Base-by-base conservation (phyloP, 2,329 filamentous ascomycete species). In the Aaosphaeria pasadenensis region DNA sequence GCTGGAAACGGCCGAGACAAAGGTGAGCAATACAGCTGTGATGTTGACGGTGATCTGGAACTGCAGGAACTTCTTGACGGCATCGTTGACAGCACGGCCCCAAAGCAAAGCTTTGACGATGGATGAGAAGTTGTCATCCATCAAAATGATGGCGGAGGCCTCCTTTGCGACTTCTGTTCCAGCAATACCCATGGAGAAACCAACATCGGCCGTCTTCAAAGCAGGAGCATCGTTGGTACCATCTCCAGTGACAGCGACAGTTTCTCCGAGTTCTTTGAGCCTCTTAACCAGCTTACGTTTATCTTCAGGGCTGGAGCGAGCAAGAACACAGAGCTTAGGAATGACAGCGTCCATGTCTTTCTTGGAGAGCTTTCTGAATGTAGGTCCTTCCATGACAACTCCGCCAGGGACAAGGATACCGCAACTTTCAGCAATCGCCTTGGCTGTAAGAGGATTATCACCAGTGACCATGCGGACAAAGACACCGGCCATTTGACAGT, bases 111-210 rank as follows among this genome's bases (percentile, higher is more conserved):
- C 88, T 71, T 89, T 90, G 55, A 92, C 86, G 52, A 91, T 92
- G n/a, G 87, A 91, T 30, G 84, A 80, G 70, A 92, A 92, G 72
- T 91, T 91, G 71, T 92, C 88, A 64, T 91, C 88, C 88, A 91
- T 91, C 11, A 92, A 77, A 58, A 92, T 90, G 52, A 92, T 92
- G 35, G 87, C 86, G 6, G 88, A 91, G 1, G 88, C 88, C 70
- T 92, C 88, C 71, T 91, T 91, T 41, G 88, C 88, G 36, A 92
- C 88, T 67, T 91, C 88, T 0, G 88, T 91, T 52, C 88, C 88
- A 11, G 88, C 81, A 45, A 91, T 89, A 56, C 88, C 88, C 88
- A 92, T 92, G 13, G 88, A 89, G 71, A 92, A 91, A 29, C 88
- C 88, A 43, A 92, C 86, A 62, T 92, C 88, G 5, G 88, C 88